Evolutionary conservation across 345 rosid genomes (phyloP).

Genomic region (Bretschneidera sinensis): DNA sequence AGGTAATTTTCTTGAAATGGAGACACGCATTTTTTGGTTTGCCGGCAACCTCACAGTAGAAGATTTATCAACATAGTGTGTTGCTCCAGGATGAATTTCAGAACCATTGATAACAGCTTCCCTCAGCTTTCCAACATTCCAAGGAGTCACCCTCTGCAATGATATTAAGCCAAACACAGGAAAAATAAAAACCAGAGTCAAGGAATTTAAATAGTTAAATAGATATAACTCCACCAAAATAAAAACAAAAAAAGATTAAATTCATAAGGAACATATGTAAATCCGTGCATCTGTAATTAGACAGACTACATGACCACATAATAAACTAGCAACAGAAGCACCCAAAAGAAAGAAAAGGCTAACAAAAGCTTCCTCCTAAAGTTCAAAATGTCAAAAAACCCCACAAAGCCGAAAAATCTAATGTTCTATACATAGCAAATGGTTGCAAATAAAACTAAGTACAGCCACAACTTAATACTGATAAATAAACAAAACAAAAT

Average conservation of each 20-base stretch:
- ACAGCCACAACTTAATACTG: not conserved
- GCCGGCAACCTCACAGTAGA: conserved; percentile 49
- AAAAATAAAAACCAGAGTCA: too few relatives aligned
- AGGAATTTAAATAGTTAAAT: not conserved
- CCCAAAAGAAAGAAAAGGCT: too few relatives aligned
- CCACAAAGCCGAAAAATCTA: too few relatives aligned
- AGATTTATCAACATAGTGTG: conserved; percentile 70
- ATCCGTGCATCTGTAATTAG: too few relatives aligned
- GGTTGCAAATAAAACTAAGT: too few relatives aligned
- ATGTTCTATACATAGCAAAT: not conserved
- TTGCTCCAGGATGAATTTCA: conserved; percentile 87
- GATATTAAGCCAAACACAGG: conserved; percentile 9
- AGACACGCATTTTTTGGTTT: conserved; percentile 45
- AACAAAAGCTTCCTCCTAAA: not conserved
- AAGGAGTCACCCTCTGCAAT: conserved; percentile 82
- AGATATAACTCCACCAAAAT: too few relatives aligned
- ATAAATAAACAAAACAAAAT: too few relatives aligned
- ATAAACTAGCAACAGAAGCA: too few relatives aligned
- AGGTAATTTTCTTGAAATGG: conserved; percentile 68
- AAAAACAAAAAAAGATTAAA: conserved; percentile 12
- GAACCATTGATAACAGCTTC: conserved; percentile 82
- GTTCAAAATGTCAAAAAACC: not conserved
- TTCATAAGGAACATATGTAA: conserved; percentile 4
- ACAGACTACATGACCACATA: too few relatives aligned
- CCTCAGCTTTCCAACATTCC: conserved; percentile 72